These are phyloP conservation scores for Camillea tinctor DNA, from an alignment of 2,329 filamentous ascomycete genomes.

Conservation along the genomic window DNA sequence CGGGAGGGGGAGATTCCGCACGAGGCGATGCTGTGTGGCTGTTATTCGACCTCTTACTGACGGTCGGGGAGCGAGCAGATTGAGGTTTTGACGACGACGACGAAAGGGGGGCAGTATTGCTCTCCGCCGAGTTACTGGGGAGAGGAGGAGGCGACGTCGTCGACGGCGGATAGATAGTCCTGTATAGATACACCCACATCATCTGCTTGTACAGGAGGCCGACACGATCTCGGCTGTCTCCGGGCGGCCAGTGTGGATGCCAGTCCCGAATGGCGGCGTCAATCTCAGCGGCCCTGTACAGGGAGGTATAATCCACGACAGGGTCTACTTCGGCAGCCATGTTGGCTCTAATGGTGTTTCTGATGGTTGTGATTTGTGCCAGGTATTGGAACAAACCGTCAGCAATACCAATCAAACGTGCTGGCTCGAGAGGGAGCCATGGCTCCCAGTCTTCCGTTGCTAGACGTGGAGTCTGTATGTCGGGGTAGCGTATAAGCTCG, in stretches of 20 bases:
- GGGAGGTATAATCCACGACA: slow-evolving; percentile 68
- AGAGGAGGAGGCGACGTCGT: slow-evolving; percentile 17
- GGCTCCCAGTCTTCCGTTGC: slow-evolving; percentile 46
- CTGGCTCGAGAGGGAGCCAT: slow-evolving; percentile 41
- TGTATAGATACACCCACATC: slow-evolving; percentile 64
- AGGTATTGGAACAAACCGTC: slow-evolving; percentile 80
- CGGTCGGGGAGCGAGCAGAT: slow-evolving; percentile 18
- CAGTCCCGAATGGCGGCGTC: slow-evolving; percentile 73
- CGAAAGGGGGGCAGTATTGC: slow-evolving; percentile 19
- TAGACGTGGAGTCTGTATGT: slow-evolving; percentile 36
- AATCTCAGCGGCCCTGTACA: slow-evolving; percentile 73
- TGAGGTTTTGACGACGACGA: slow-evolving; percentile 22
- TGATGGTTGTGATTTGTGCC: slow-evolving; percentile 73
- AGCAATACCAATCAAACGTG: slow-evolving; percentile 72
- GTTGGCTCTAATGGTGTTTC: slow-evolving; percentile 70
- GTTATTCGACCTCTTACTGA: slow-evolving; percentile 18
- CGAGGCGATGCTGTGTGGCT: slow-evolving; percentile 14
- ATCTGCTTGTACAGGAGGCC: slow-evolving; percentile 63
- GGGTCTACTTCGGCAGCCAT: slow-evolving; percentile 63
- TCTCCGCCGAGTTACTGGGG: slow-evolving; percentile 11
- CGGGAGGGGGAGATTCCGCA: slow-evolving; percentile 24
- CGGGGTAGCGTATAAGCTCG: slow-evolving; percentile 54
- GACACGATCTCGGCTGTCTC: slow-evolving; percentile 56
- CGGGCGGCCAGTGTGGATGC: slow-evolving; percentile 61
- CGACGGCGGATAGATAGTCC: slow-evolving; percentile 58